Conservation (phyloP, 2,329 filamentous ascomycete species). For the Hypomyces perniciosus region DNA sequence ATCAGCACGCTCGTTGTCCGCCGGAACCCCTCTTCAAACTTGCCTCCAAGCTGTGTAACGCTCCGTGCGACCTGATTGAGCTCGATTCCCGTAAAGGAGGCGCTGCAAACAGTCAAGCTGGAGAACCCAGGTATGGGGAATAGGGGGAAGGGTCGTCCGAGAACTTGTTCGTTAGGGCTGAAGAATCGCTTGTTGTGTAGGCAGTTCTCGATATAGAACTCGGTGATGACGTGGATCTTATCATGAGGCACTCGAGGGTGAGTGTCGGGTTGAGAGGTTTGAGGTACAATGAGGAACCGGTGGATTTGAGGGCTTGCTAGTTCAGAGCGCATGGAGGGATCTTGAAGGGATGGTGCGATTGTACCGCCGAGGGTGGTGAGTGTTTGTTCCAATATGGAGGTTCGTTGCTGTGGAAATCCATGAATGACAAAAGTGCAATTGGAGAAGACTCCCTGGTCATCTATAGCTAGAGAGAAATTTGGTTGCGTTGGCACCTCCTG, state of each 20-base stretch:
- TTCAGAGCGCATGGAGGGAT: conserved; percentile 28
- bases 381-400: conserved; percentile 41
- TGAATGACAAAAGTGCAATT: conserved; percentile 53
- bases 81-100: conserved; percentile 78
- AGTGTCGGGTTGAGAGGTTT: conserved; percentile 40
- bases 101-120: conserved; percentile 68
- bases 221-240: conserved; percentile 58
- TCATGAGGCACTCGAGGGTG: conserved; percentile 35
- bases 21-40: conserved; percentile 72
- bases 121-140: conserved; percentile 67
- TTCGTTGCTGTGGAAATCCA: conserved; percentile 51
- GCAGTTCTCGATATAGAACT: conserved; percentile 91
- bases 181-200: conserved; percentile 69
- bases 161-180: conserved; percentile 60
- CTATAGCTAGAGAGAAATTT: not conserved
- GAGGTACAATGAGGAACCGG: conserved; percentile 51
- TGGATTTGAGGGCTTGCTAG: conserved; percentile 24
- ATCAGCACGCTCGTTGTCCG: conserved; percentile 69
- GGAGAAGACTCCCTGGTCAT: conserved; percentile 42
- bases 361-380: conserved; percentile 43
- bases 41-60: conserved; percentile 69
- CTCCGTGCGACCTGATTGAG: conserved; percentile 77
- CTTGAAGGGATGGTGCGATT: conserved; percentile 37
- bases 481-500: conserved; percentile 12
- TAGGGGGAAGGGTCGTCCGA: conserved; percentile 69